Conservation (phyloP, 108 stramenopile species). For the Nitzschia sp. region DNA sequence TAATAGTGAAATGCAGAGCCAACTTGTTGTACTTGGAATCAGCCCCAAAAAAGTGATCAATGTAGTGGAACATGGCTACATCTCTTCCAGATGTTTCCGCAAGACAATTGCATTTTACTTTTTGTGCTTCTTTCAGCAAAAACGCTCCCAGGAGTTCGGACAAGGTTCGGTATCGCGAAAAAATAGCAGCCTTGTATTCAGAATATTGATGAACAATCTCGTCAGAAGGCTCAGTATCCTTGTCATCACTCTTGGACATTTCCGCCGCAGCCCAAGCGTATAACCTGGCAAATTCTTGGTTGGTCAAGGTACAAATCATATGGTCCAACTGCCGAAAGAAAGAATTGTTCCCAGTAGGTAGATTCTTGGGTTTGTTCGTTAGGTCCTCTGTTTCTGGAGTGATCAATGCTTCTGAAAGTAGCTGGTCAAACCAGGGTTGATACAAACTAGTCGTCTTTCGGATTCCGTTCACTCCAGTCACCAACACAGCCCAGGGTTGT, state of each 20-base stretch:
- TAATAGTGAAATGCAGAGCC: conserved; percentile 77
- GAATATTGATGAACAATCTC: conserved; percentile 67
- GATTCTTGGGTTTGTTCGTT: conserved; percentile 16
- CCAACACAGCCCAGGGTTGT: conserved; percentile 79
- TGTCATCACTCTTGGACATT: conserved; percentile 27
- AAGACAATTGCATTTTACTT: conserved; percentile 63
- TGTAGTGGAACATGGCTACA: conserved; percentile 84
- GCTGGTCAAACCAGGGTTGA: conserved; percentile 74
- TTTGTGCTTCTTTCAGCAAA: conserved; percentile 64
- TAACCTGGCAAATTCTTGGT: conserved; percentile 70
- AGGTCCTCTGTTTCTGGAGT: conserved; percentile 23
- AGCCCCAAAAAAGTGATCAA: conserved; percentile 71
- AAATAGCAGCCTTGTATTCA: conserved; percentile 78
- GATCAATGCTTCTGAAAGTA: conserved; percentile 67
- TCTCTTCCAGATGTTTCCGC: conserved; percentile 84
- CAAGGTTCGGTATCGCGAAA: conserved; percentile 78
- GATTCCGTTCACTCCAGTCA: conserved; percentile 88
- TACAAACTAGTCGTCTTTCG: conserved; percentile 84
- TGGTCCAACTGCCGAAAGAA: conserved; percentile 91
- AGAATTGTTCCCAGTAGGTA: conserved; percentile 27
- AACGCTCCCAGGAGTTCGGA: conserved; percentile 76
- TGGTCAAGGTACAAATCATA: conserved; percentile 79
- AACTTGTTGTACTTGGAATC: conserved; percentile 72
- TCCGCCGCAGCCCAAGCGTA: conserved; percentile 60
- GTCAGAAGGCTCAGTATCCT: conserved; percentile 30